phyloP scores from a whole-genome alignment of 176 grass and related monocot species.

The Olyra latifolia region DNA sequence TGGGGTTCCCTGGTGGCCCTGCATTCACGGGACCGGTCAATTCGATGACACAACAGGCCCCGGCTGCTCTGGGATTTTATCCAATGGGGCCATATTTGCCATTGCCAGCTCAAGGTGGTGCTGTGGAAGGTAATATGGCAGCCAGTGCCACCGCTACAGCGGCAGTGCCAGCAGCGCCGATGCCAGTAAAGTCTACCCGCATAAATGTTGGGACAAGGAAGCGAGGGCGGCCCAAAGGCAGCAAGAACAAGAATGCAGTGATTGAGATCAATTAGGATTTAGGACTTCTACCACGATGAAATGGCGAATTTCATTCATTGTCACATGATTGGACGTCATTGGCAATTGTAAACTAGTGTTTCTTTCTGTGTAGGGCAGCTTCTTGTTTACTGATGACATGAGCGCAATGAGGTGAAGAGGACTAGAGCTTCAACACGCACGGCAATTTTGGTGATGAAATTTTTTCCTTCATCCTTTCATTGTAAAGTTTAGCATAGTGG shows the following conservation, averaged over 20 bases:
- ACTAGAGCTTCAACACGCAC: neutral
- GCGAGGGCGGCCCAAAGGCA: conserved; percentile 27
- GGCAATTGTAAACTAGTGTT: neutral
- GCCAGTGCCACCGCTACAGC: neutral
- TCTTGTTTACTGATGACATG: neutral
- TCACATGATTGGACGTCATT: neutral
- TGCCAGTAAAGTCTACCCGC: neutral
- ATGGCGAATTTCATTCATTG: neutral
- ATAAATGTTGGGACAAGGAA: conserved; percentile 13
- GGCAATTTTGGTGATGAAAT: neutral
- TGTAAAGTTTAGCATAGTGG: neutral
- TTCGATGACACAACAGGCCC: neutral
- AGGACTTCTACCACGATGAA: neutral
- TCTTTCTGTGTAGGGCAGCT: neutral
- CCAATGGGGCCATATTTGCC: conserved; percentile 22
- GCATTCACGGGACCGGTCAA: conserved; percentile 27
- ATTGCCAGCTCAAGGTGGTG: conserved; percentile 1
- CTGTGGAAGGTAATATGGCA: neutral
- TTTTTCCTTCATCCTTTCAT: neutral
- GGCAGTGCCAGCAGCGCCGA: neutral
- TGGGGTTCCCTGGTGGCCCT: conserved; percentile 61
- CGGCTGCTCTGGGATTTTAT: conserved; percentile 8
- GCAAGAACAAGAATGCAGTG: conserved; percentile 33
- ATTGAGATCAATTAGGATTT: conserved; percentile 28
- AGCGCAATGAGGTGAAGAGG: neutral